These are phyloP conservation scores for Hypoxylon sp. DNA, from an alignment of 2,329 filamentous ascomycete species.

Conservation along the genomic window DNA sequence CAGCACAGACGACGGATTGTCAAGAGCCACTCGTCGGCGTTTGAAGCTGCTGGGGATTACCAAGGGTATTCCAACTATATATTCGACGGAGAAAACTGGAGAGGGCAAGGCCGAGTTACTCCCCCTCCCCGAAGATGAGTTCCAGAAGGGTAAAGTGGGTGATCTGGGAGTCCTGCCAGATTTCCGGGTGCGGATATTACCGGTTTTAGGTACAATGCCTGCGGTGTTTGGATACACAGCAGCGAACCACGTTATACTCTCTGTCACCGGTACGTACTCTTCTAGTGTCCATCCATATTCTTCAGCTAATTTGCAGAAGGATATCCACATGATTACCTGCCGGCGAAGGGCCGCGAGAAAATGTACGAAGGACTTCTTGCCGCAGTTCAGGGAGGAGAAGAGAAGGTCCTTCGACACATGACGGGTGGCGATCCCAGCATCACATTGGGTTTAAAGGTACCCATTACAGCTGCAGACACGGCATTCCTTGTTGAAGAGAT, in stretches of 20 bases:
- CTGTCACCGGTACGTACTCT: conserved; percentile 65
- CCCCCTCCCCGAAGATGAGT: conserved; percentile 89
- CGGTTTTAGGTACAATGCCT: conserved; percentile 96
- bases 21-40: conserved; percentile 82
- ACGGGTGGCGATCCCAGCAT: conserved; percentile 62
- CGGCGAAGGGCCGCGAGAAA: conserved; percentile 86
- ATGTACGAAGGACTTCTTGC: conserved; percentile 89
- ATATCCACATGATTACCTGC: conserved; percentile 88
- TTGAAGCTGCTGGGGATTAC: conserved; percentile 83
- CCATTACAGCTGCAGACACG: conserved; percentile 82
- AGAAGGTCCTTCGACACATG: conserved; percentile 73
- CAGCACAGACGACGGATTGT: conserved; percentile 89
- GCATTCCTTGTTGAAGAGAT: conserved; percentile 92
- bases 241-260: conserved; percentile 92
- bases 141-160: conserved; percentile 84
- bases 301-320: conserved; percentile 54
- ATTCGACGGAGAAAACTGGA: conserved; percentile 88
- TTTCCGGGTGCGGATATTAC: conserved; percentile 93
- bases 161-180: conserved; percentile 91
- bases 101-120: conserved; percentile 92
- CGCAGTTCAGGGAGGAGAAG: conserved; percentile 81
- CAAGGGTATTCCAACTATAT: conserved; percentile 90
- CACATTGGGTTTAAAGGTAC: conserved; percentile 80
- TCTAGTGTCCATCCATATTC: neutral
- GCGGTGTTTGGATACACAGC: conserved; percentile 93